Evolutionary conservation across 129 eudicot genomes (phyloP).

Genomic region (Pittosporum tobira): DNA sequence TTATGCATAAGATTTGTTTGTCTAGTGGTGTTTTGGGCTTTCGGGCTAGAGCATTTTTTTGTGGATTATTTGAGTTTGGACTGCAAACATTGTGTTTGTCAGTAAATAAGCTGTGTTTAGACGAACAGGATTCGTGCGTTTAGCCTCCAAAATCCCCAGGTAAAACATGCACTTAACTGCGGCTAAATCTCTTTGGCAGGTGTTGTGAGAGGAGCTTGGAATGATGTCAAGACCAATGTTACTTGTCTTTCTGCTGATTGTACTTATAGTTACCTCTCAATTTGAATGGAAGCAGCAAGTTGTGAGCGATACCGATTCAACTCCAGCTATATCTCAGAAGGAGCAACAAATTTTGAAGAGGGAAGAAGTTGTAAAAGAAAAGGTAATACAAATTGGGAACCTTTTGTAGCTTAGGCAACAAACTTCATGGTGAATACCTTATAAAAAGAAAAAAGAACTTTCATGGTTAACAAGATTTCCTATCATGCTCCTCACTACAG

Average conservation of each 20-base stretch:
- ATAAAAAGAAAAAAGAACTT: too few species aligned
- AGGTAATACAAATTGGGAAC: slow-evolving; percentile 22
- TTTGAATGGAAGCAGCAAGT: slow-evolving; percentile 56
- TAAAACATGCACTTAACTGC: too few species aligned
- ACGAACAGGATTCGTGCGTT: too few species aligned
- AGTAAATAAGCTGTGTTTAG: too few species aligned
- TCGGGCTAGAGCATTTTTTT: too few species aligned
- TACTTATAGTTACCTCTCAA: slow-evolving; percentile 50
- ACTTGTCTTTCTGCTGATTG: slow-evolving; percentile 37
- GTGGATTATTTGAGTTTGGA: too few species aligned
- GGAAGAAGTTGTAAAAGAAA: slow-evolving; percentile 54
- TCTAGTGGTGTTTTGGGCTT: too few species aligned
- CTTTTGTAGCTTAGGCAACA: background rate
- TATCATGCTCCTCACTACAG: background rate
- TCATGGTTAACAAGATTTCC: too few species aligned
- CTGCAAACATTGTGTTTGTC: too few species aligned
- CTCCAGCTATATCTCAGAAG: slow-evolving; percentile 32
- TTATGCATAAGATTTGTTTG: background rate
- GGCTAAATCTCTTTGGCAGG: slow-evolving; percentile 17
- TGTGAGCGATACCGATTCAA: slow-evolving; percentile 33
- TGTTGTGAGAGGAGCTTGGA: slow-evolving; percentile 19
- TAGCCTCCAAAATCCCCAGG: too few species aligned
- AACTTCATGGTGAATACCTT: too few species aligned
- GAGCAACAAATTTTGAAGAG: slow-evolving; percentile 36
- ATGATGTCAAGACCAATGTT: slow-evolving; percentile 56